Evolutionary conservation across 306 rosid species (phyloP), one percentile per base, ranked within the genome.

Genomic region (Quercus suber): DNA sequence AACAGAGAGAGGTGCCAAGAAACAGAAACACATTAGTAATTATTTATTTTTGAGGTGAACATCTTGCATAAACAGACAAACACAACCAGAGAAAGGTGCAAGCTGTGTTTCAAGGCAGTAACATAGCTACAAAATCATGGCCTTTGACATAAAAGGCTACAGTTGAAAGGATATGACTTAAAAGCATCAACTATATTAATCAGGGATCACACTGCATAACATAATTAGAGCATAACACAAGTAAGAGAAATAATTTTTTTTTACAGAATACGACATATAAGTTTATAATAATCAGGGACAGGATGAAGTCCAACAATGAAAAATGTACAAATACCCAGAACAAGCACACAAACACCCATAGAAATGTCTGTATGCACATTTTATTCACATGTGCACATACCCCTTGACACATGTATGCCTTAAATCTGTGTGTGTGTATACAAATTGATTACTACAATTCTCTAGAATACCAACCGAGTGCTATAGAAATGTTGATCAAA

Each of bases 401-500:
- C 53, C 53, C 53, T 41, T 41, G 45, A 12, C 15, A 49, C 53
- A 49, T 15, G 12, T 28, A 72, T 10, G 30, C 13, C 49, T 41
- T 41, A 41, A 41, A 11, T 41, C 11, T 37, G 11, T 15, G 3
- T 5, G 15, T 7, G 4, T 51, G 64, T n/a, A 23, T 64, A 71
- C 30, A 71, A 55, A 67, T 27, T n/a, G 30, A 51, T 65, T 31
- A 73, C 10, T 70, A 51, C 68, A 57, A 61, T 49, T 55, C 72
- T 76, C 71, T 20, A 64, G 76, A 76, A 83, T 80, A 87, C 97
- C 69, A 81, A 95, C 99, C 99, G 63, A 95, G 92, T 72, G 98
- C 98, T 81, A 87, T 76, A 56, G 90, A 76, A 73, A 95, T 87
- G 87, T 92, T 90, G 82, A 82, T 82, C 85, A 92, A 73, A 71